Base-by-base conservation (phyloP, 805 yeast species). In the Hanseniaspora hatyaiensis region DNA sequence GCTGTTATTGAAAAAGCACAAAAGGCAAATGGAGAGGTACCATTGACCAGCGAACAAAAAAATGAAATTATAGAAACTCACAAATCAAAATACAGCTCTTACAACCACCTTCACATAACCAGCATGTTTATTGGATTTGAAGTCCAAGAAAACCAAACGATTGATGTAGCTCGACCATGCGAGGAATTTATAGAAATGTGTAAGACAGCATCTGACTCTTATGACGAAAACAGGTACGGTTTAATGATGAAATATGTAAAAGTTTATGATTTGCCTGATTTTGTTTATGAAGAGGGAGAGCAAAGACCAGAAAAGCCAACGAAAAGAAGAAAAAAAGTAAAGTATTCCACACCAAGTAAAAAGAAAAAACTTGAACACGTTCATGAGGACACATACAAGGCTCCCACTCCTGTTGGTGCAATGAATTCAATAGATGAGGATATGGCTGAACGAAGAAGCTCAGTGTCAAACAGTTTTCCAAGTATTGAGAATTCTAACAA, bases 81-180 rank as follows among this genome's bases (percentile, higher is more conserved):
- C 19, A 36, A 30, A 37, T n/a, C 29, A 11, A 56, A 53, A 4
- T 43, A 52, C n/a, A 59, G 56, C 40, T 54, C 52, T 32, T 54
- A 53, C 40, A 55, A 57, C 24, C 60, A 67, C 46, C 65, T 84
- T 11, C 80, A 78, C 59, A 61, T 87, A 3, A 80, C 94, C 15
- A 80, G 83, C 40, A 67, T 87, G 51, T 92, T 75, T 63, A 76
- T 92, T 56, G 98, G 97, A 0, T 65, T 92, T 40, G 79, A 70
- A 41, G 64, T 67, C 37, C 72, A 73, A 44, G 77, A 74, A 20
- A 74, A 70, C 42, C 74, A 76, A 66, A 75, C 78, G 55, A 71
- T 88, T 55, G 95, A 87, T 61, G 80, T 89, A 50, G 94, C 82
- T 57, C 74, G 78, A 53, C 95, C 95, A 16, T 88, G 97, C 60